phyloP scores from a whole-genome alignment of 805 yeast species.

The Kluyveromyces starmeri region DNA sequence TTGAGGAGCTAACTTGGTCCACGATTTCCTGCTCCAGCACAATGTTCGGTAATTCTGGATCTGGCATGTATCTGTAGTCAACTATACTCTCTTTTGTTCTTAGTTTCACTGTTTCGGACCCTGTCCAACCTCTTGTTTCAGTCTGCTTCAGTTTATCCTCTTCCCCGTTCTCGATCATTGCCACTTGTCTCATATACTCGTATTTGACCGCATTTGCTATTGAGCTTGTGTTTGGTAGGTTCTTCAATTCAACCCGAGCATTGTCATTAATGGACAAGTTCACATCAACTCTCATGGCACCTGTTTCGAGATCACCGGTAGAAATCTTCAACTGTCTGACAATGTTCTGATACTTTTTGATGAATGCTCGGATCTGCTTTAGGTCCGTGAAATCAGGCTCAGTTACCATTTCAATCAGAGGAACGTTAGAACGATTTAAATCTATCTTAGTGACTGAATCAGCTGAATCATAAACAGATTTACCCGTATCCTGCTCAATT shows the following conservation, averaged over 20 bases:
- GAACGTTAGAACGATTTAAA: slow-evolving; percentile 75
- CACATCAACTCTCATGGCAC: slow-evolving; percentile 92
- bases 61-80: slow-evolving; percentile 93
- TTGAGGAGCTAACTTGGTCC: slow-evolving; percentile 30
- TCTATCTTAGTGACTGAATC: slow-evolving; percentile 46
- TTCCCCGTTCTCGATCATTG: slow-evolving; percentile 34
- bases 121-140: slow-evolving; percentile 94
- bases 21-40: slow-evolving; percentile 35
- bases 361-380: slow-evolving; percentile 64
- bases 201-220: slow-evolving; percentile 64
- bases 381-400: slow-evolving; percentile 71
- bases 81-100: slow-evolving; percentile 73
- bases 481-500: slow-evolving; percentile 92
- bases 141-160: slow-evolving; percentile 20
- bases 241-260: slow-evolving; percentile 79
- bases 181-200: slow-evolving; percentile 67
- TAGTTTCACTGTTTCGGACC: slow-evolving; percentile 52
- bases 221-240: slow-evolving; percentile 76
- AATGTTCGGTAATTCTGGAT: slow-evolving; percentile 72
- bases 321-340: slow-evolving; percentile 65
- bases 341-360: slow-evolving; percentile 69
- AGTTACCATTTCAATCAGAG: slow-evolving; percentile 86
- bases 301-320: slow-evolving; percentile 86
- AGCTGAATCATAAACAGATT: slow-evolving; percentile 45
- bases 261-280: slow-evolving; percentile 73